These are phyloP conservation scores for Phytopythium aichiense DNA, from an alignment of 352 stramenopile genomes.

Conservation along the genomic window DNA sequence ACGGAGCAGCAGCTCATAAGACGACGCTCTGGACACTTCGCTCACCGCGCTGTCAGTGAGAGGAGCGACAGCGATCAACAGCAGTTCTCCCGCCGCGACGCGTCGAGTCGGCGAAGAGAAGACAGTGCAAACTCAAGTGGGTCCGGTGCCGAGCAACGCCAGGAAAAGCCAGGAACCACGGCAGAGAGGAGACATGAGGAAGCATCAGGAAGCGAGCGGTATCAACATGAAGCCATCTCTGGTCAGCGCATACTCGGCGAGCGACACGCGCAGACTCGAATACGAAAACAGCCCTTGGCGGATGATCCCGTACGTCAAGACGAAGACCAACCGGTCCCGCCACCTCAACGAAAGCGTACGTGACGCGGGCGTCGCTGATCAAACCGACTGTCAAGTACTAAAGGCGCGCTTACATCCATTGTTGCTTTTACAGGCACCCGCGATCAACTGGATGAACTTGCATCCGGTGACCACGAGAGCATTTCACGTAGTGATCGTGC, in stretches of 20 bases:
- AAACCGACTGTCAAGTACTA: not conserved
- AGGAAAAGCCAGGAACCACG: conserved; percentile 1
- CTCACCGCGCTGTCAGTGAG: not conserved
- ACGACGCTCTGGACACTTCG: not conserved
- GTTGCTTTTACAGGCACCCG: not conserved
- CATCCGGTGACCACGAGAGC: not conserved
- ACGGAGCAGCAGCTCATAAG: conserved; percentile 32
- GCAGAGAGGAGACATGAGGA: not conserved
- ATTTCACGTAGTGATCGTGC: not conserved
- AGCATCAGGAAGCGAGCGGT: not conserved
- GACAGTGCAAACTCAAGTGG: not conserved
- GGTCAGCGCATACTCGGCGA: conserved; percentile 17
- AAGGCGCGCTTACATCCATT: not conserved
- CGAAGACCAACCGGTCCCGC: conserved; percentile 6
- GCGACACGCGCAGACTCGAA: conserved; percentile 32
- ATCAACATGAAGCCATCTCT: conserved; percentile 6
- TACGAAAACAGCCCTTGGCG: conserved; percentile 23
- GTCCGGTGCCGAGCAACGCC: not conserved
- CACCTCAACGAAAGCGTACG: conserved; percentile 20
- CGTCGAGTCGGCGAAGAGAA: not conserved
- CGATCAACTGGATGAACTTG: not conserved
- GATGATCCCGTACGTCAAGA: conserved; percentile 14
- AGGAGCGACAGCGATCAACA: conserved; percentile 9
- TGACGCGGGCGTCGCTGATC: not conserved
- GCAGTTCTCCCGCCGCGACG: not conserved